phyloP scores from a whole-genome alignment of 83 land plant species.

The Thuja plicata region DNA sequence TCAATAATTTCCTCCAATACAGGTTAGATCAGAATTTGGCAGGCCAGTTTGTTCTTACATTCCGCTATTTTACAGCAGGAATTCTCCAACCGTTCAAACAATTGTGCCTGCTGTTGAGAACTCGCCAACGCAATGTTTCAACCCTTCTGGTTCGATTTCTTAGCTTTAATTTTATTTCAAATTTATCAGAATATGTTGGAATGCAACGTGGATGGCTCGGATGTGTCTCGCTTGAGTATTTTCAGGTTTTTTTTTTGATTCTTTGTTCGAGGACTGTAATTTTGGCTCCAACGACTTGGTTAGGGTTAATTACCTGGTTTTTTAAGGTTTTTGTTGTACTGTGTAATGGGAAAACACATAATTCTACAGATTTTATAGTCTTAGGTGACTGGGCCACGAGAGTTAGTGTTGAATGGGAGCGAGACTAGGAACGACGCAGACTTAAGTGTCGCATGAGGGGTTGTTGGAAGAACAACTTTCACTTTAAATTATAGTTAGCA shows the following conservation, averaged over 20 bases:
- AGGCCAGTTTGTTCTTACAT: neutral
- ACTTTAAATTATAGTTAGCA: no score
- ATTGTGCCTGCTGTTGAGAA: neutral
- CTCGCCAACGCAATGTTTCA: conserved; percentile 3
- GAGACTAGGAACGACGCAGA: neutral
- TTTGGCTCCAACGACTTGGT: neutral
- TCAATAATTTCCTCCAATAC: neutral
- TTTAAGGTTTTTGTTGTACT: neutral
- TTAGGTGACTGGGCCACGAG: neutral
- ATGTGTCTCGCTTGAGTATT: no score
- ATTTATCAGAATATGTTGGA: neutral
- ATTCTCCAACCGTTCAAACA: neutral
- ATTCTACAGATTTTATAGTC: neutral
- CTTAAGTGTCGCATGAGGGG: neutral
- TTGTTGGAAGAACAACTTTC: neutral
- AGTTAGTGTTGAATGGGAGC: neutral
- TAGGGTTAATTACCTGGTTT: neutral
- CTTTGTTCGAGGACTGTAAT: neutral
- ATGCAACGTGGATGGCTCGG: no score
- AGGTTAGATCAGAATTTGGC: neutral
- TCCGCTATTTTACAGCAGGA: neutral
- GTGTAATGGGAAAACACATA: neutral
- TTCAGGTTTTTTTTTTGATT: no score
- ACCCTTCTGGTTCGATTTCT: neutral
- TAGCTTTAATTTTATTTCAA: neutral